A percentile compares a stretch with the other conserved stretches of the same genome.
Evolutionary conservation across 2,329 filamentous ascomycete species (phyloP).

Genomic region (Xylariaceae sp.): DNA sequence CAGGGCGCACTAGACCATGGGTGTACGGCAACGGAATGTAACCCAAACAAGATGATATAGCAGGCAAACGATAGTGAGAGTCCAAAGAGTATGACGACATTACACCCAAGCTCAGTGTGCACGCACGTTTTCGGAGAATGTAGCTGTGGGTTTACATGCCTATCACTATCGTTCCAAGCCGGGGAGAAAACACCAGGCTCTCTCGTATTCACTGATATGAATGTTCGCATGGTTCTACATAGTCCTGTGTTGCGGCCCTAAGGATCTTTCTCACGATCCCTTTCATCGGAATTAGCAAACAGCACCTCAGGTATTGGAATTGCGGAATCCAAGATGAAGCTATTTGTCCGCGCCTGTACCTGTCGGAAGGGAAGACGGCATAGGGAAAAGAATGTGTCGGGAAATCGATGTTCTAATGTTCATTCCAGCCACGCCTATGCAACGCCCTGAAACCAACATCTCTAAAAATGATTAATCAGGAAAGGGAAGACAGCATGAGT

Average conservation of each 20-base stretch:
- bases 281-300: too few relatives aligned
- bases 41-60: slow-evolving; percentile 20
- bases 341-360: too few relatives aligned
- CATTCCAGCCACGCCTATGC: slow-evolving; percentile 29
- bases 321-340: too few relatives aligned
- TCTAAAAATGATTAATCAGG: slow-evolving; percentile 19
- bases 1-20: slow-evolving; percentile 24
- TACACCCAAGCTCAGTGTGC: slow-evolving; percentile 1
- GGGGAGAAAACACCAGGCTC: too few relatives aligned
- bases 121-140: slow-evolving; percentile 1
- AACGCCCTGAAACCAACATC: slow-evolving; percentile 17
- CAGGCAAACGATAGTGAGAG: slow-evolving; percentile 6
- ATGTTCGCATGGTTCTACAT: too few relatives aligned
- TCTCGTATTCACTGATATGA: too few relatives aligned
- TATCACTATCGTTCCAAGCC: too few relatives aligned
- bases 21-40: slow-evolving; percentile 24
- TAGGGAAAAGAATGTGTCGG: slow-evolving; percentile 28
- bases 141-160: not conserved
- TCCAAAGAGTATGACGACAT: slow-evolving; percentile 17
- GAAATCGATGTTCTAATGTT: slow-evolving; percentile 18
- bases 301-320: too few relatives aligned
- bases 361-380: too few relatives aligned
- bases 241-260: too few relatives aligned
- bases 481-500: slow-evolving; percentile 1
- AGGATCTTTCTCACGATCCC: too few relatives aligned